phyloP scores from a whole-genome alignment of 352 stramenopile genomes.

The Phytophthora rubi region DNA sequence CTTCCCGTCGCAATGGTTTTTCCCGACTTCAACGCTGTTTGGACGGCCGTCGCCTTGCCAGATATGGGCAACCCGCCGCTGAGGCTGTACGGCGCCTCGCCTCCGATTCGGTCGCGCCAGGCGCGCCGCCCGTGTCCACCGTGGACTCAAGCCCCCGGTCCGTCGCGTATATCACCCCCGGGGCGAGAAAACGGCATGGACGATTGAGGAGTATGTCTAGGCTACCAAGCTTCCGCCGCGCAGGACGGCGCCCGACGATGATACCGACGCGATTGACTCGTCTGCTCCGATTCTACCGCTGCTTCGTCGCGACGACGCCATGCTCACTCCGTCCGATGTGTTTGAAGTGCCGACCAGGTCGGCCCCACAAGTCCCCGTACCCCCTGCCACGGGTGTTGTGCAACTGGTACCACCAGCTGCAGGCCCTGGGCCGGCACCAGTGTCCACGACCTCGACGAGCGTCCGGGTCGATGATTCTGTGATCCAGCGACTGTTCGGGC shows the following conservation, averaged over 20 bases:
- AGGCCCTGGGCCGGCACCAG: not conserved
- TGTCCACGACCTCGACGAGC: not conserved
- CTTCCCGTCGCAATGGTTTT: not conserved
- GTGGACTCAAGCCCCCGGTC: too few species aligned
- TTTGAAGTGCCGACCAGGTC: not conserved
- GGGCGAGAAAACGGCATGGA: too few species aligned
- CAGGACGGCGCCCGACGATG: too few species aligned
- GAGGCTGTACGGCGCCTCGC: not conserved
- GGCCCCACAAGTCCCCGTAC: not conserved
- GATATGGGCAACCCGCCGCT: too few species aligned
- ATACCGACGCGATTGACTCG: too few species aligned
- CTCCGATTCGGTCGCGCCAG: too few species aligned
- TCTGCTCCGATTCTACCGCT: too few species aligned
- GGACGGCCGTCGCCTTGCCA: not conserved
- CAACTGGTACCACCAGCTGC: not conserved
- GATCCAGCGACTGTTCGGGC: not conserved
- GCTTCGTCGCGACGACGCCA: too few species aligned
- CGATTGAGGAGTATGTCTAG: too few species aligned
- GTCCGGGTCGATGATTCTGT: not conserved
- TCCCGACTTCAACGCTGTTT: not conserved
- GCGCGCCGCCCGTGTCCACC: too few species aligned
- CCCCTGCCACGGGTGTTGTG: not conserved
- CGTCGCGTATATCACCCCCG: too few species aligned
- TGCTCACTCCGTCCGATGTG: not conserved
- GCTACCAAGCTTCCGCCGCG: too few species aligned